These are phyloP conservation scores for Waltergamsia citrina DNA, from an alignment of 2,329 filamentous ascomycete species.

Conservation along the genomic window DNA sequence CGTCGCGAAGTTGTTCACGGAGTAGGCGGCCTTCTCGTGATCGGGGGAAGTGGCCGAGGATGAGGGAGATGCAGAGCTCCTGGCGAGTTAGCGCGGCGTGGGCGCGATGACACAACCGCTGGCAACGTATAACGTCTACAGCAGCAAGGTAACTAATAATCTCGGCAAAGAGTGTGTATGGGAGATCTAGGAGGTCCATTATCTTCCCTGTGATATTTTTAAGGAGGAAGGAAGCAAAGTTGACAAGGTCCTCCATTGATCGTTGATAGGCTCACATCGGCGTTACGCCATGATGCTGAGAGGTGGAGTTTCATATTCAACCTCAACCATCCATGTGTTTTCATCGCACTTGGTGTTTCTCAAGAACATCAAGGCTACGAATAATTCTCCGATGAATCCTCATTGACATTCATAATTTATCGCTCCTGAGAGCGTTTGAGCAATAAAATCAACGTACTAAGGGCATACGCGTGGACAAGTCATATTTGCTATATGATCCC, in stretches of 20 bases:
- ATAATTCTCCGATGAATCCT: too few relatives aligned
- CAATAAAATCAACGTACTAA: too few relatives aligned
- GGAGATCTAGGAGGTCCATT: slow-evolving; percentile 34
- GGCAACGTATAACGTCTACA: slow-evolving; percentile 38
- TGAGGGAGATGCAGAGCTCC: slow-evolving; percentile 32
- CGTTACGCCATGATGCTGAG: too few relatives aligned
- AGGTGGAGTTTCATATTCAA: neutral
- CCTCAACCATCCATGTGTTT: too few relatives aligned
- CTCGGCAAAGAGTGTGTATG: slow-evolving; percentile 49
- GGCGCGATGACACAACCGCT: slow-evolving; percentile 41
- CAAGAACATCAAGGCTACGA: too few relatives aligned
- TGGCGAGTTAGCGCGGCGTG: slow-evolving; percentile 37
- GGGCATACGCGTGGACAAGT: too few relatives aligned
- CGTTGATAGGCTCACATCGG: neutral
- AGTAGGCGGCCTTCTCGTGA: slow-evolving; percentile 41
- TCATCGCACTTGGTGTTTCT: too few relatives aligned
- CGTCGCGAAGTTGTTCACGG: slow-evolving; percentile 7
- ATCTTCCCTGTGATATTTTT: neutral
- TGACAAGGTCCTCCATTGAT: neutral
- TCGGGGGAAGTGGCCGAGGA: slow-evolving; percentile 41
- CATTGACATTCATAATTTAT: too few relatives aligned
- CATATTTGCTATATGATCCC: too few relatives aligned
- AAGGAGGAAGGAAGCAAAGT: too few relatives aligned
- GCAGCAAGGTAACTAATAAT: slow-evolving; percentile 38
- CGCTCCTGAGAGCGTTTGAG: too few relatives aligned